Base-by-base conservation (phyloP, 1,284 basidiomycete genomes). In the Trametes versicolor region DNA sequence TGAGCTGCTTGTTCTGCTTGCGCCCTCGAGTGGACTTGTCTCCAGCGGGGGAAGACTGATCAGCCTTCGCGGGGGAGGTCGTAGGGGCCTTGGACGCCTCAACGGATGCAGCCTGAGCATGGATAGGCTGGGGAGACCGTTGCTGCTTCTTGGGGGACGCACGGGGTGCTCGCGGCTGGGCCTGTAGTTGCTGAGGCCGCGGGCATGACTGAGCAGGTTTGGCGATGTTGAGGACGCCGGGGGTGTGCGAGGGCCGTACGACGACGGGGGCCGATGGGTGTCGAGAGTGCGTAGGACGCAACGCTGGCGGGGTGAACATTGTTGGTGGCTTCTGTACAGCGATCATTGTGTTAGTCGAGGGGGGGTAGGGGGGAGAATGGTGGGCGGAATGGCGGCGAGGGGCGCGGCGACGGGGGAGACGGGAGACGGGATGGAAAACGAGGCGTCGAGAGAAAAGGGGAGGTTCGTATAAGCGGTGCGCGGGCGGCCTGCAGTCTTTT, bases 251-350 rank as follows among this genome's bases (percentile, higher is more conserved):
- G 1, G 90, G 85, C 72, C 90, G 87, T 17, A 92, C 87, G 66
- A 91, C 85, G 45, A 85, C 83, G 4, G 89, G 88, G 0, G 90
- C 90, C 0, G 90, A 91, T 25, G 91, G 86, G 73, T 87, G 85
- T 64, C 90, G 82, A 59, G 67, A 64, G 68, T 77, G 76, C 49
- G 51, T 71, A 45, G 70, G 67, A 65, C 87, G 82, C 66, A 74
- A 67, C n/a, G 71, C 60, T 45, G 76, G 71, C 13, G 74, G 57
- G 50, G 76, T 72, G 72, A 79, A 71, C 58, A 80, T 64, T 50
- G 77, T 71, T 55, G 83, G 78, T 69, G 83, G 88, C 74, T 86
- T 87, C 76, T 86, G 88, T 54, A 86, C 80, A 81, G 90, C 86
- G 66, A 92, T 81, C 90, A 91, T 90, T 71, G 79, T 74, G 70